Evolutionary conservation across 2,329 filamentous ascomycete genomes (phyloP), one percentile per base, ranked within the genome.

Genomic region (Fusarium burgessii): DNA sequence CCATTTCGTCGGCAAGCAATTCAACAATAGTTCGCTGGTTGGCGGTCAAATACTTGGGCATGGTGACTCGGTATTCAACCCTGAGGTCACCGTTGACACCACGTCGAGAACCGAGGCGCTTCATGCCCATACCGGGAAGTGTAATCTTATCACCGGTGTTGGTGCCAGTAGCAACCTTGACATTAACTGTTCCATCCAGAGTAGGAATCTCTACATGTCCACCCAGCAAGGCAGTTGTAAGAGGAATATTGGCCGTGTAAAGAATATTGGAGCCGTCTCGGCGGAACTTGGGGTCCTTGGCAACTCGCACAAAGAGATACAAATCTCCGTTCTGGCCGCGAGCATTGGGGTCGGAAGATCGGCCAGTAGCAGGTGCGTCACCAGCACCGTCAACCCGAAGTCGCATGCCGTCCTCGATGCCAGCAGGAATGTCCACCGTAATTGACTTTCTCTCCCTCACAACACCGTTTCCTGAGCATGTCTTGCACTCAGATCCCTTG

Each of bases 331-430:
- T 91, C 75, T 91, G 86, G n/a, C 88, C 89, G 67, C 88, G 88
- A 13, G 87, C 84, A 64, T 89, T 88, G 32, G 90, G 85, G 46
- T 90, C 88, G 35, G 89, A 87, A 18, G 89, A 85, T 27, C 90
- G 87, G 46, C 94, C 93, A 27, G 93, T 95, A 12, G 90, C 85
- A 25, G 96, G 92, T 18, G 93, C 91, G 78, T 99, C 95, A 72
- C 96, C 96, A 78, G 97, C 94, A 29, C 93, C 93, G 63, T 91
- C 89, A 32, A 99, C 89, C 56, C 93, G 89, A 76, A 99, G 84
- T 62, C 94, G 90, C 95, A 98, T 98, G 59, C 95, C 95, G 79
- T 99, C 95, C 79, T 98, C 96, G 35, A 99, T 94, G 71, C 96
- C 96, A 25, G 93, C 94, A 2, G 96, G 96, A 47, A 99, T 98